Base-by-base conservation (phyloP, 148 eudicot genomes). In the Nepenthes mirabilis region DNA sequence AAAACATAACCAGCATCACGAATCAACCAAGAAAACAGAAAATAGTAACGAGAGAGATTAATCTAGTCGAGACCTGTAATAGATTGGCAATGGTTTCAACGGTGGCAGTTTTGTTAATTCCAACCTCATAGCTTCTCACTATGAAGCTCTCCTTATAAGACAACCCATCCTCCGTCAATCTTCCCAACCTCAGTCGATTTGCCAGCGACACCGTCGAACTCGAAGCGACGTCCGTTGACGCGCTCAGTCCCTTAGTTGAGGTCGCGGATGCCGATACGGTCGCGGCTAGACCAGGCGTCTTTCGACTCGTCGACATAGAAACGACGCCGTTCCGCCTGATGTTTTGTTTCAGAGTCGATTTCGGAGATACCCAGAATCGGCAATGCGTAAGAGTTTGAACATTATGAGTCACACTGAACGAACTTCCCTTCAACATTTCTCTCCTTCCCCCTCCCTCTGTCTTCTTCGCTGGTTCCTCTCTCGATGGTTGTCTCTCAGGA, bases 11-110 rank as follows among this genome's bases (percentile, higher is more conserved):
- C 1, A 0, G 6, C 48, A 59, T 37, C 43, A 23, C 5, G 56
- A 66, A 2, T 56, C 32, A 33, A 2, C 34, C 2, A 12, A 13
- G 50, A n/a, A 47, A 4, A 33, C 14, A 43, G 8, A 58, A 55
- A 6, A 9, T 7, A 12, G 12, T 1, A 32, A 13, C 32, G 60
- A 56, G 14, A 9, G 37, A 32, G 5, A 6, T 23, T 23, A 23
- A 23, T 23, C 23, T 23, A 23, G 23, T 23, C 55, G 14, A 43
- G 12, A 51, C 97, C 97, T 91, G 93, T 59, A 91, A 64, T 5
- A 91, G 82, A 85, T 91, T 91, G 40, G 98, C 98, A 63, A 91
- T 91, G n/a, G 96, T 91, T 60, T 91, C 94, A 68, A 91, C 84
- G 55, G 98, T 88, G 36, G 94, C 98, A 71, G 96, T 88, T 57